Percentiles rank a stretch among this genome's conserved stretches.
These are phyloP conservation scores for Coemansia sp. DNA, from an alignment of 192 early-diverging fungal species.

Conservation along the genomic window DNA sequence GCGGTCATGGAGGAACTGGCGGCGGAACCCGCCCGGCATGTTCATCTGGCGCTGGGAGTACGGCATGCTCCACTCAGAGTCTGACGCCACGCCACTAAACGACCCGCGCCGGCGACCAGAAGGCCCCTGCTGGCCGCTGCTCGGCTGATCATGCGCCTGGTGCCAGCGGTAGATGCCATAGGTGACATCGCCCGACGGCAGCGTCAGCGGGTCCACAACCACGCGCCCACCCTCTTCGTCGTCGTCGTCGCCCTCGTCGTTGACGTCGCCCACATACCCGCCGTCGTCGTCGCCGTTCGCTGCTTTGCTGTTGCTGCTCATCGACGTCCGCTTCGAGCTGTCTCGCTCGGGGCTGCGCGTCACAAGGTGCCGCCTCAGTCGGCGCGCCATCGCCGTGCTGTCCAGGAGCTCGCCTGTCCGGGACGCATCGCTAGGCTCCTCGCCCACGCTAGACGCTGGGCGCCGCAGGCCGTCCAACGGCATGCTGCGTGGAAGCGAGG, in stretches of 20 bases:
- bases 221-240: slow-evolving; percentile 19
- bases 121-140: background rate
- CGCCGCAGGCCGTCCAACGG: slow-evolving; percentile 11
- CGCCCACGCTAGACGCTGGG: slow-evolving; percentile 1
- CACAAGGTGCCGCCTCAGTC: slow-evolving; percentile 66
- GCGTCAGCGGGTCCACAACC: slow-evolving; percentile 49
- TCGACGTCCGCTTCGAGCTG: slow-evolving; percentile 2
- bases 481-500: slow-evolving; percentile 36
- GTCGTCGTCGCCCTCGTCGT: slow-evolving; percentile 29
- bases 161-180: slow-evolving; percentile 86
- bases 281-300: slow-evolving; percentile 12
- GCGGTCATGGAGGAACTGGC: slow-evolving; percentile 76
- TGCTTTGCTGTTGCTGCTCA: background rate
- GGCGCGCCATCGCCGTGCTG: slow-evolving; percentile 44
- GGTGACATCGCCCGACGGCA: slow-evolving; percentile 68
- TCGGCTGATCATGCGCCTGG: slow-evolving; percentile 56
- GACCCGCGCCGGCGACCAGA: slow-evolving; percentile 21
- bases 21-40: slow-evolving; percentile 81
- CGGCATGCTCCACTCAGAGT: slow-evolving; percentile 33
- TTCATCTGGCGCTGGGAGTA: slow-evolving; percentile 46
- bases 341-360: slow-evolving; percentile 26
- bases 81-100: slow-evolving; percentile 29
- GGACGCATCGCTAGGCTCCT: background rate
- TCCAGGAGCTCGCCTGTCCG: slow-evolving; percentile 9
- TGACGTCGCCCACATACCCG: slow-evolving; percentile 29